Evolutionary conservation across 352 stramenopile genomes (phyloP), one percentile per base, ranked within the genome.

Genomic region (Peronosclerospora sorghi): DNA sequence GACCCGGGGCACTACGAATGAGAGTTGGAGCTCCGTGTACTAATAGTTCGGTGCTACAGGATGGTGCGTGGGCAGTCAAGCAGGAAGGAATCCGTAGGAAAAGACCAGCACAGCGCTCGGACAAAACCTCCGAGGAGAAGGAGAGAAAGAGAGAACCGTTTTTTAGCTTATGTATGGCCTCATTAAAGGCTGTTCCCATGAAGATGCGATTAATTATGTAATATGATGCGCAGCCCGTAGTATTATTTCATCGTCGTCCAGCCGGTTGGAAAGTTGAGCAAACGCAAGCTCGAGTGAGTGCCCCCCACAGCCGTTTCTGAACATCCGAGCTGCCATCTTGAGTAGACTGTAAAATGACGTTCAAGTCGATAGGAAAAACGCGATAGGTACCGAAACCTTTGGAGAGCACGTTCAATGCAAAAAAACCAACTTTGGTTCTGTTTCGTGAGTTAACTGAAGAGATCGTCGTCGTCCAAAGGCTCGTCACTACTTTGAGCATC

Each of bases 181-280:
- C 28, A 54, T 23, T 51, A 32, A 54, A 23, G 45, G 38, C 36
- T 36, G 47, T 24, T 26, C 39, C 34, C 34, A 45, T 35, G 39
- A 49, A 40, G 45, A 52, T 41, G 51, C 56, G 48, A 60, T 59
- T 67, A 63, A 68, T 61, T 59, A 60, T 70, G 54, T 72, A 72
- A 68, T 66, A 72, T 72, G 47, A 72, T 40, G 44, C 53, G 46
- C 21, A 26, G 21, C 21, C 52, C 46, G 54, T 54, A 59, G 32
- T 49, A 57, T 60, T 61, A 60, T 56, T 43, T 34, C 35, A 54
- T 51, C 32, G 56, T 39, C 34, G 26, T 15, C 40, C 24, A 23
- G 14, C 30, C 19, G 28, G 29, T 18, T 2, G 26, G 23, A 24
- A 18, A 26, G 19, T 35, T 15, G n/a, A n/a, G n/a, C n/a, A n/a